Base-by-base conservation (phyloP, 495 filamentous ascomycete genomes). In the Xylaria scruposa region DNA sequence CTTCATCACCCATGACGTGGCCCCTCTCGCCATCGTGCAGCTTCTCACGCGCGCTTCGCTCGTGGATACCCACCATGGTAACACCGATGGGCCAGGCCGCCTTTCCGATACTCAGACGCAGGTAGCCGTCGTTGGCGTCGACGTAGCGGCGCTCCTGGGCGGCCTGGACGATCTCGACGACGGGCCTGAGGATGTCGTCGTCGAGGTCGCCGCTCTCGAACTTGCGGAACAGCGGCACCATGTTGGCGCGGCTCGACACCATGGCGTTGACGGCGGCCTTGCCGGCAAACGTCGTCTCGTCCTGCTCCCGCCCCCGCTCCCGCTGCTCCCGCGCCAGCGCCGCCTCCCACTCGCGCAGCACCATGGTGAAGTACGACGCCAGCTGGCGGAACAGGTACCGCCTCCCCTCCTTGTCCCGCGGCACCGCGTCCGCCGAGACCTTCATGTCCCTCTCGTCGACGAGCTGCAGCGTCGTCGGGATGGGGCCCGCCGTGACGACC, bases 51-150 rank as follows among this genome's bases (percentile, higher is more conserved):
- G 96, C 95, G 58, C 90, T 94, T 72, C 96, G 90, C 83, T 98
- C 96, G 88, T 99, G 96, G 77, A 99, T 99, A 85, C 96, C 96
- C 73, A 99, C 96, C 96, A 98, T 98, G 76, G 96, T 99, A 38
- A 99, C 96, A 82, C 96, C 96, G 79, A 99, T 99, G 36, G 96
- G 96, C 96, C 96, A 99, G 29, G 96, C 96, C 81, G 96, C 97
- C 87, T 99, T 99, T 67, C 96, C 96, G 80, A 99, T 99, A 81
- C 93, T 97, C 69, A 98, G 82, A 44, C 93, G 85, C 62, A 99
- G 81, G 79, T 98, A 99, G 1, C 94, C 94, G 78, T 99, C 95
- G 77, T 98, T 98, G 26, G 96, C 96, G 82, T 97, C 93, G 46
- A 99, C 97, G 79, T 98, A 99, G 75, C 93, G 86, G 67, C 92